Evolutionary conservation across 148 eudicot species (phyloP).

Genomic region (Camellia sinensis): DNA sequence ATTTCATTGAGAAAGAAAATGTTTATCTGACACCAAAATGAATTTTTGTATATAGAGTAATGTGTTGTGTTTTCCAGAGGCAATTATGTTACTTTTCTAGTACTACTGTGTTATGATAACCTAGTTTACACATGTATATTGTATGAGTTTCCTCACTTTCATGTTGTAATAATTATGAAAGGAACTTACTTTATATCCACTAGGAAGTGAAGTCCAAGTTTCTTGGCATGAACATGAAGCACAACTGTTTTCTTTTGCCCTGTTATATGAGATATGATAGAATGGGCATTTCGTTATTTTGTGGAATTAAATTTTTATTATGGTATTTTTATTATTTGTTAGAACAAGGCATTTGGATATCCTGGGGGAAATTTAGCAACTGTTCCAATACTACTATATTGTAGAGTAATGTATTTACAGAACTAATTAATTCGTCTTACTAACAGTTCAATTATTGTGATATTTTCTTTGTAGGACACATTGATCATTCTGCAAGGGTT

Average conservation of each 20-base stretch:
- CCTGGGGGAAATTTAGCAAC: background rate
- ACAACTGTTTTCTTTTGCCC: background rate
- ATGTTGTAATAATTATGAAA: background rate
- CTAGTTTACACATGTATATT: background rate
- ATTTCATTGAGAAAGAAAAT: background rate
- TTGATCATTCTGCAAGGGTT: constrained; percentile 92
- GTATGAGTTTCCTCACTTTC: background rate
- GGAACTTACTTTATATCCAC: background rate
- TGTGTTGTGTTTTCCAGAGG: background rate
- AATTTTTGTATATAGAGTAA: background rate
- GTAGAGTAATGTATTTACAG: background rate
- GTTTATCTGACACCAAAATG: background rate
- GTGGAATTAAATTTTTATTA: background rate
- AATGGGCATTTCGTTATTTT: background rate
- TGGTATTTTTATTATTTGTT: background rate
- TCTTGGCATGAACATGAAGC: constrained; percentile 1
- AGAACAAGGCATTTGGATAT: constrained; percentile 1
- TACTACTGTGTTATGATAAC: background rate
- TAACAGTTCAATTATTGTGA: constrained; percentile 8
- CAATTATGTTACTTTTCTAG: background rate
- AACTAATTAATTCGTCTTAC: background rate
- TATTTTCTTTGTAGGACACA: constrained; percentile 55
- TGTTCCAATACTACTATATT: background rate
- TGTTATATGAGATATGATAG: background rate
- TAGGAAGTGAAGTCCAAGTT: background rate